Evolutionary conservation across 2,329 filamentous ascomycete species (phyloP), one percentile per base, ranked within the genome.

Genomic region (Pleurostoma richardsiae): DNA sequence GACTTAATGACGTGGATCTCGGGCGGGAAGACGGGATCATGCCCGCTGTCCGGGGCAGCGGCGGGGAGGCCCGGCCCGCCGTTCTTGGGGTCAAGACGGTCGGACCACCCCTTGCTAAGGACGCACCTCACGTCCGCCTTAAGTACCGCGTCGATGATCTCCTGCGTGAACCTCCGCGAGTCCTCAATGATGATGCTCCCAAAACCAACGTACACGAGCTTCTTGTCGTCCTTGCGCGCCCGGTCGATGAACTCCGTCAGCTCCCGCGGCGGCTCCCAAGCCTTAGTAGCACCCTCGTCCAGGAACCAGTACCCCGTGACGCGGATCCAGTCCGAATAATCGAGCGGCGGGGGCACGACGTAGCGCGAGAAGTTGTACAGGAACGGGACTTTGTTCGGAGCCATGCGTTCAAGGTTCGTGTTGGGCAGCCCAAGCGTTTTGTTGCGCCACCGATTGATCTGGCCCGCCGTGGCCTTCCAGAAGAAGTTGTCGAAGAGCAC

Each of bases 301-400:
- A 99, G 70, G 66, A 99, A 97, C 94, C 94, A 99, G 69, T 99
- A 97, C 0, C 94, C 94, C 0, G 94, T 97, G 6, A 97, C 89
- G 40, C 90, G 83, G 63, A 99, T 94, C 94, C 94, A 99, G 65
- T 97, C 94, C 39, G 89, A 92, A 68, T 91, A 99, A 68, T 99
- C 94, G 2, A 96, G 74, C 11, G 94, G 94, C 29, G 91, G 92
- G 3, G 88, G 83, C n/a, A 99, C 94, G 10, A 99, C 94, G 8
- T 83, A 87, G 1, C 91, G 90, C 47, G 89, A 95, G 65, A 96
- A 97, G 68, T 96, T 97, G 73, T 99, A 99, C 41, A 99, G 68
- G 66, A 99, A 99, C 0, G 94, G 94, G n/a, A 96, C 90, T 64
- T 95, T 95, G 71, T 96, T 96, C 3, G 88, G 85, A 68, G 96